Base-by-base conservation (phyloP, 2,329 filamentous ascomycete species). In the Fusarium camptoceras region DNA sequence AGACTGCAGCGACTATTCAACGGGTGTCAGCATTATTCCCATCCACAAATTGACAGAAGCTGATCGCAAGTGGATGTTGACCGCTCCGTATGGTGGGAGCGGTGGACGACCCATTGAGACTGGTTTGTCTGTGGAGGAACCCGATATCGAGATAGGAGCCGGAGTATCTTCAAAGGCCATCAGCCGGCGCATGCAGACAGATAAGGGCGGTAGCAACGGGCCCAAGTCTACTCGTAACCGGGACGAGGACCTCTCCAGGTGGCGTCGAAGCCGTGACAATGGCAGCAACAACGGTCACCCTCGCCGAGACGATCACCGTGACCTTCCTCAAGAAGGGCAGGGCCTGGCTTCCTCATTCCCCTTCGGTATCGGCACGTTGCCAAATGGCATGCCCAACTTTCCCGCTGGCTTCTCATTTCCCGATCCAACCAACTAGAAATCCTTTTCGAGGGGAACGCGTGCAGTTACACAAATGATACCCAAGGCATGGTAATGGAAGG, bases 71-170 rank as follows among this genome's bases (percentile, higher is more conserved):
- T 99, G 96, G 96, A 94, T 98, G 86, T 82, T 97, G 70, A 97
- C 91, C 37, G 97, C 96, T 15, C 93, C 97, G 71, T 97, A 91
- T 77, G 96, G 96, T 71, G 96, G 96, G 57, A 97, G 93, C 67
- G 96, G 95, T 59, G 96, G 95, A 58, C 87, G 88, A 59, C 83
- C 89, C 3, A 93, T 99, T 65, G 91, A 94, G 76, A 85, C 88
- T 16, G 94, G 94, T 43, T 89, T 99, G 82, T 92, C 94, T 9
- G 92, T 99, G 27, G 96, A 99, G 79, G 96, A 99, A 81, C 96
- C 96, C 5, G 96, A 99, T 77, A 99, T 99, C 75, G 96, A 99
- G 81, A 99, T 99, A 61, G 96, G 96, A 55, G 94, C 95, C 20
- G 96, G 96, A 59, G 97, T 99, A 16, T 98, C 94, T 20, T 98